A percentile compares a stretch with the other conserved stretches of the same genome.
phyloP scores from a whole-genome alignment of 2,329 filamentous ascomycete species.

The Neonectria ditissima region DNA sequence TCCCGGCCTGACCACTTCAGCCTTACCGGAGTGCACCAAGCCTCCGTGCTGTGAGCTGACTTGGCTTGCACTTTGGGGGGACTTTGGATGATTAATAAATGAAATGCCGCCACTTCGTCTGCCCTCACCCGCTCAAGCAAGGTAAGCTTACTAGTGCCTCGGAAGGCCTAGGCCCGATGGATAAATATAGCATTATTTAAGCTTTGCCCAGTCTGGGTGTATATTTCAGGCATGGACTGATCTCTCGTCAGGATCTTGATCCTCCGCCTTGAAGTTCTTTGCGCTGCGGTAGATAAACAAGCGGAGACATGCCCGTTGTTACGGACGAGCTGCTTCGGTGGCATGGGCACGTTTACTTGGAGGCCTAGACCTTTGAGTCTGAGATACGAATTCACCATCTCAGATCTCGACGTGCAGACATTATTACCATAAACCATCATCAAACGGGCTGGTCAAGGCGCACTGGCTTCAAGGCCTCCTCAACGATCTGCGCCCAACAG shows the following conservation, averaged over 20 bases:
- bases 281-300: no score
- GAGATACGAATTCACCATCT: no score
- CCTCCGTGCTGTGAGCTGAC: no score
- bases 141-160: neutral
- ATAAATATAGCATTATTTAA: neutral
- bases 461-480: neutral
- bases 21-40: no score
- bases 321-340: neutral
- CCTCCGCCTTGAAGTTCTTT: neutral
- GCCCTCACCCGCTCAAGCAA: neutral
- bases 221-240: neutral
- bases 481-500: neutral
- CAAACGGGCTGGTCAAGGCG: neutral
- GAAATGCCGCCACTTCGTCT: neutral
- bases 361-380: neutral
- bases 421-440: neutral
- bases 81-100: neutral
- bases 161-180: neutral
- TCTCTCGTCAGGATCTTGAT: neutral
- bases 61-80: neutral
- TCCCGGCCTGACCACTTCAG: neutral
- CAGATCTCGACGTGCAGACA: neutral
- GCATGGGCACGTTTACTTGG: neutral
- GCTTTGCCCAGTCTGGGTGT: neutral
- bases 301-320: no score